These are phyloP conservation scores for Penicillium sp. DNA, from an alignment of 2,329 filamentous ascomycete genomes.

Conservation along the genomic window DNA sequence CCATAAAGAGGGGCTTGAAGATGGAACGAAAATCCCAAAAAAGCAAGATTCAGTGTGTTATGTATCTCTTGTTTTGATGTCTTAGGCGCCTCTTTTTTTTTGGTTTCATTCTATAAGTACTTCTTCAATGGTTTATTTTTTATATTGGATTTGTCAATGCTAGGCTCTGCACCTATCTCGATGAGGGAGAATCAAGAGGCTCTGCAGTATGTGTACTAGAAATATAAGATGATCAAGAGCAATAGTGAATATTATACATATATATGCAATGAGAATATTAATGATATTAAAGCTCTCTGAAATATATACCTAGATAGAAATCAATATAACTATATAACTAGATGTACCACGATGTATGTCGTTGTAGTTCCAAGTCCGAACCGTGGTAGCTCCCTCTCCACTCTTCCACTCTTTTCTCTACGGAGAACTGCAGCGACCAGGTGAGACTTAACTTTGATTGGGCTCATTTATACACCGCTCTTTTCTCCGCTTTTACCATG, in stretches of 20 bases:
- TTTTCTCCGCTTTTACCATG: background rate
- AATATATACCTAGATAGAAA: background rate
- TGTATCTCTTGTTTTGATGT: background rate
- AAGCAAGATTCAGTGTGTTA: background rate
- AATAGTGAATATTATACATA: background rate
- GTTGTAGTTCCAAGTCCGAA: constrained; percentile 25
- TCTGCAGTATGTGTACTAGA: background rate
- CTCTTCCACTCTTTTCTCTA: constrained; percentile 16
- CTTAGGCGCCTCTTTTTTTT: background rate
- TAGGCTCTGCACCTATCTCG: background rate
- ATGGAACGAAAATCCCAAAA: constrained; percentile 26
- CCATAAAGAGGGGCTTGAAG: constrained; percentile 16
- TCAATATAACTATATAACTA: background rate
- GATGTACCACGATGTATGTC: background rate
- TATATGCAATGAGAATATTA: background rate
- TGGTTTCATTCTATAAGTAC: background rate
- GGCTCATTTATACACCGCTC: background rate
- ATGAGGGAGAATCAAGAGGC: background rate
- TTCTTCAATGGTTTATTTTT: background rate
- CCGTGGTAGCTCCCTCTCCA: constrained; percentile 22
- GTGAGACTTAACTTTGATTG: background rate
- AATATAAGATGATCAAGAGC: background rate
- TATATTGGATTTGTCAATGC: background rate
- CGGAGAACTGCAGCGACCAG: background rate
- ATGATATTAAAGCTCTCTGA: background rate